A percentile compares a stretch with the other conserved stretches of the same genome.
These are phyloP conservation scores for Sclerotinia minor DNA, from an alignment of 2,329 filamentous ascomycete genomes.

Conservation along the genomic window DNA sequence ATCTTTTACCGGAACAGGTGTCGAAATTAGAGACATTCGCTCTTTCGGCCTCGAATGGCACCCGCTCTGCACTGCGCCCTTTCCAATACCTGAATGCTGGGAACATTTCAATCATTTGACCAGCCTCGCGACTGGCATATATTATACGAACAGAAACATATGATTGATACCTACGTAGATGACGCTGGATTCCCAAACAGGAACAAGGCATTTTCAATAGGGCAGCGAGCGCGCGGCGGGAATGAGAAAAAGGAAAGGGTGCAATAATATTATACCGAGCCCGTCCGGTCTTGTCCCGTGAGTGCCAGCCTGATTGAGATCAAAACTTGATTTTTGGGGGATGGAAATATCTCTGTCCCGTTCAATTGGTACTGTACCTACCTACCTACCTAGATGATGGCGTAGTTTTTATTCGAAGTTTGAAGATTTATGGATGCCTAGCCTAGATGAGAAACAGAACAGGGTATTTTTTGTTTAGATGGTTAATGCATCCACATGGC, in stretches of 20 bases:
- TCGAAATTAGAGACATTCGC: not conserved
- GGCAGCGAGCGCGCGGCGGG: not conserved
- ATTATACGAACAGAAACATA: not conserved
- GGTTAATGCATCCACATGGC: constrained; percentile 1
- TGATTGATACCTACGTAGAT: not conserved
- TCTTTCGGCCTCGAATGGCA: not conserved
- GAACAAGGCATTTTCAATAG: not conserved
- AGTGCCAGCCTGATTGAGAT: not conserved
- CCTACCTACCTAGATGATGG: not conserved
- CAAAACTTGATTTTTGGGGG: not conserved
- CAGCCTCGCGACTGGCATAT: constrained; percentile 2
- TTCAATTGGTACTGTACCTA: not conserved
- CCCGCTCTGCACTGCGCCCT: constrained; percentile 14
- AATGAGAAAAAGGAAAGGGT: not conserved
- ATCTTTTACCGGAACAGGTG: not conserved
- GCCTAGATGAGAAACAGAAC: not conserved
- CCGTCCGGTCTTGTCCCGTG: too few relatives aligned
- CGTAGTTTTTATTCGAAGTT: not conserved
- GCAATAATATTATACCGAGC: constrained; percentile 1
- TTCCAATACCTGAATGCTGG: constrained; percentile 18
- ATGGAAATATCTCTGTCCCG: not conserved
- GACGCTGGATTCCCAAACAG: not conserved
- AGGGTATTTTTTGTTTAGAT: not conserved
- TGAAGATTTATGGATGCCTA: constrained; percentile 12
- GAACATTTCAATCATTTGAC: constrained; percentile 17